These are phyloP conservation scores for Penicillium pancosmium DNA, from an alignment of 495 filamentous ascomycete genomes.

Conservation along the genomic window DNA sequence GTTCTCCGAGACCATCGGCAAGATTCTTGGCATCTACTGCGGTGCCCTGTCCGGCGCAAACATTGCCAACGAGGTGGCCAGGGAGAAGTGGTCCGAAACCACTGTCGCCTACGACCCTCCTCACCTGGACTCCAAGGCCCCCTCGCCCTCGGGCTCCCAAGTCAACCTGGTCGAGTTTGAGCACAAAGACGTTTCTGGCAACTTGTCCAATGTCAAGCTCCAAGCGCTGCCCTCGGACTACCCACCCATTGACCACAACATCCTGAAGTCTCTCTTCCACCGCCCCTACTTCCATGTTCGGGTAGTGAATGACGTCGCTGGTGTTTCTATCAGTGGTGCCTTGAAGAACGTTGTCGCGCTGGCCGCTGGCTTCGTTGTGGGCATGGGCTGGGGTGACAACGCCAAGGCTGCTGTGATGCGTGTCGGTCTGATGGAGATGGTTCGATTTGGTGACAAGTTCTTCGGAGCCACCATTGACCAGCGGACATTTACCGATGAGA, in stretches of 20 bases:
- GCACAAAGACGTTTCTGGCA: conserved; percentile 65
- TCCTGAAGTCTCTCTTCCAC: conserved; percentile 85
- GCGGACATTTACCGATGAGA: conserved; percentile 93
- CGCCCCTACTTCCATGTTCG: conserved; percentile 97
- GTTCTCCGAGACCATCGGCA: conserved; percentile 94
- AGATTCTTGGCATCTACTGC: conserved; percentile 90
- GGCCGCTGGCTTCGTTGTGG: conserved; percentile 92
- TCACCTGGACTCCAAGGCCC: conserved; percentile 71
- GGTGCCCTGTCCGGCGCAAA: conserved; percentile 96
- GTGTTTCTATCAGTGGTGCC: conserved; percentile 92
- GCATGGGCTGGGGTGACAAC: conserved; percentile 96
- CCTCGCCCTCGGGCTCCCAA: conserved; percentile 61
- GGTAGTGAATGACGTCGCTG: conserved; percentile 89
- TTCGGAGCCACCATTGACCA: conserved; percentile 78
- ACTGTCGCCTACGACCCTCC: conserved; percentile 97
- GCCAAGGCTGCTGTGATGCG: conserved; percentile 97
- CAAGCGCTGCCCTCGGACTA: conserved; percentile 76
- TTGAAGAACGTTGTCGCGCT: conserved; percentile 97
- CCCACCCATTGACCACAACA: conserved; percentile 76
- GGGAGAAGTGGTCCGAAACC: conserved; percentile 94
- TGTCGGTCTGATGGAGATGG: conserved; percentile 91
- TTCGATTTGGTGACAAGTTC: conserved; percentile 90
- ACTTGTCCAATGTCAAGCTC: conserved; percentile 65
- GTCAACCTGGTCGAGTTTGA: conserved; percentile 62
- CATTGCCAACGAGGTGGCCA: conserved; percentile 92